Conservation (phyloP, 208 protist genomes). For the Leishmania tarentolae region DNA sequence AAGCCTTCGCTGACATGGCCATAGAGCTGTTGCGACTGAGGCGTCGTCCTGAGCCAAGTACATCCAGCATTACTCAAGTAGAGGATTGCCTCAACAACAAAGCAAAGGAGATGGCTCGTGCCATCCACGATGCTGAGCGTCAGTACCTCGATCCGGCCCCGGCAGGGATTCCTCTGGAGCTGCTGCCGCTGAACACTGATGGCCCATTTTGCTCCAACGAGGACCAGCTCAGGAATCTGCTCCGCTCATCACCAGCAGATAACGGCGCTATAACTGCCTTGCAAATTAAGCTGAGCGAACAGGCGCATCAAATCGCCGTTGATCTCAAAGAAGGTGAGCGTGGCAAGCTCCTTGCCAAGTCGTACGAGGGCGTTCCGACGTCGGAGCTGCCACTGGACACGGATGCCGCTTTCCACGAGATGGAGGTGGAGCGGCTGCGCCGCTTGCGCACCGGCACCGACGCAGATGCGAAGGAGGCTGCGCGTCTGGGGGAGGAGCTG, state of each 20-base stretch:
- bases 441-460: slow-evolving; percentile 24
- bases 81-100: slow-evolving; percentile 41
- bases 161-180: slow-evolving; percentile 42
- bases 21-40: slow-evolving; percentile 29
- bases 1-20: slow-evolving; percentile 27
- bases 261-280: slow-evolving; percentile 27
- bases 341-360: slow-evolving; percentile 42
- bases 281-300: slow-evolving; percentile 43
- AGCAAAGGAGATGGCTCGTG: slow-evolving; percentile 44
- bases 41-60: slow-evolving; percentile 15
- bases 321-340: slow-evolving; percentile 55
- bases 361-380: slow-evolving; percentile 36
- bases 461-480: slow-evolving; percentile 21
- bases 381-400: background rate
- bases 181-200: slow-evolving; percentile 64
- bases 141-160: slow-evolving; percentile 47
- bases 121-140: slow-evolving; percentile 59
- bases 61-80: slow-evolving; percentile 18
- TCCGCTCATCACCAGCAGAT: slow-evolving; percentile 8
- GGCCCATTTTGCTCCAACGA: slow-evolving; percentile 46
- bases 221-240: slow-evolving; percentile 39
- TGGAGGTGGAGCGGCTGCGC: slow-evolving; percentile 44
- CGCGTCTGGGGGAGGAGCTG: slow-evolving; percentile 39
- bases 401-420: slow-evolving; percentile 25
- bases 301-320: slow-evolving; percentile 43